These are phyloP conservation scores for Aegilops longissima DNA, from an alignment of 176 grass and related monocot species.

Conservation along the genomic window DNA sequence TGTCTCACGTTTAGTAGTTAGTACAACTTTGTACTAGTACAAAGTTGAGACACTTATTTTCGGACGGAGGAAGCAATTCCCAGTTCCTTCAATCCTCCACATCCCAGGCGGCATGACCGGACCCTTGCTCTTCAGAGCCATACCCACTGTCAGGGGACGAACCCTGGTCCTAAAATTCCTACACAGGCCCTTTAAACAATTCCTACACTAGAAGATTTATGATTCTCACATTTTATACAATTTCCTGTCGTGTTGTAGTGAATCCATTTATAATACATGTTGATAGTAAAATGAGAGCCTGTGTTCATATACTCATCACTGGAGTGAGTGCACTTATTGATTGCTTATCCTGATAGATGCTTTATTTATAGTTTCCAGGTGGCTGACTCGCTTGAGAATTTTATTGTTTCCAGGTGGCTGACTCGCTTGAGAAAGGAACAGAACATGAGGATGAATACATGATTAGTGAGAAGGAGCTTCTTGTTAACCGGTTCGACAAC, in stretches of 20 bases:
- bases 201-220: not conserved
- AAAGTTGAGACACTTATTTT: too few species aligned
- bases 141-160: too few species aligned
- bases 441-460: constrained; percentile 99
- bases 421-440: constrained; percentile 99
- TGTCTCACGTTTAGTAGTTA: too few species aligned
- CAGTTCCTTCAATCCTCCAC: not conserved
- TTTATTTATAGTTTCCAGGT: constrained; percentile 53
- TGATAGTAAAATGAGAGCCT: not conserved
- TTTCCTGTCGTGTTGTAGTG: not conserved
- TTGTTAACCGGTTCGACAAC: constrained; percentile 98
- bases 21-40: too few species aligned
- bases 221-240: not conserved
- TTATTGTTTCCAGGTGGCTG: constrained; percentile 67
- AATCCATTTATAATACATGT: not conserved
- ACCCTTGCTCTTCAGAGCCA: not conserved
- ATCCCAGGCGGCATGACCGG: not conserved
- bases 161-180: not conserved
- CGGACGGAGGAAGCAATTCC: too few species aligned
- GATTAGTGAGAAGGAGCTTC: constrained; percentile 99
- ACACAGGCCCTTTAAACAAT: not conserved
- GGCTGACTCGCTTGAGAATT: constrained; percentile 92
- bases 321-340: not conserved
- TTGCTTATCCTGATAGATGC: constrained; percentile 15
- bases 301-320: not conserved